Percentiles rank a stretch among this genome's conserved stretches.
phyloP scores from a whole-genome alignment of 2,329 filamentous ascomycete species.

The Pseudogymnoascus sp. region DNA sequence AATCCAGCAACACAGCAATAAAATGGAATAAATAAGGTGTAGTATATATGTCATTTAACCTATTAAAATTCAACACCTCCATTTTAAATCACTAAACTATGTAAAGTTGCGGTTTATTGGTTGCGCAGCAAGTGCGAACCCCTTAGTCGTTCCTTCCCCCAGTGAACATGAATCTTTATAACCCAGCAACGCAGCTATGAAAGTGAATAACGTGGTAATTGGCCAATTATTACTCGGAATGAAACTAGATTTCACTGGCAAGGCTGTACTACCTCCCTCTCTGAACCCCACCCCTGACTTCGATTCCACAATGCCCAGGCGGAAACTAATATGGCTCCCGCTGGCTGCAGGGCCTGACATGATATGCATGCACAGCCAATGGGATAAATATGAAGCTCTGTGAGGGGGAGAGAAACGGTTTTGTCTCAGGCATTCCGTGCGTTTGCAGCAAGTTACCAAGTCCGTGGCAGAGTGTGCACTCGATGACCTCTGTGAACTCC shows the following conservation, averaged over 20 bases:
- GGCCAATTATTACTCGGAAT: background rate
- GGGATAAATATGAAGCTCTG: background rate
- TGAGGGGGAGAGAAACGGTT: background rate
- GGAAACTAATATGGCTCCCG: slow-evolving; percentile 1
- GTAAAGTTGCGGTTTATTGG: background rate
- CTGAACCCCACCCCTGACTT: background rate
- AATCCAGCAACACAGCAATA: background rate
- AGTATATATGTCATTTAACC: background rate
- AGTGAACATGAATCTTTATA: no score
- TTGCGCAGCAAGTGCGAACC: no score
- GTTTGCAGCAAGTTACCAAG: background rate
- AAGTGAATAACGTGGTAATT: no score
- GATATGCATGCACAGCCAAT: background rate
- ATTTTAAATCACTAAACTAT: background rate
- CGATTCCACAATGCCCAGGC: background rate
- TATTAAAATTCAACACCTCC: background rate
- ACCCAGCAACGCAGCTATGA: no score
- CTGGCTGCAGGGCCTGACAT: background rate
- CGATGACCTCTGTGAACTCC: background rate
- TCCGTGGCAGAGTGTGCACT: background rate
- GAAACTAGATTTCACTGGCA: background rate
- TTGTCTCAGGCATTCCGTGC: background rate
- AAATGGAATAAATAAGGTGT: background rate
- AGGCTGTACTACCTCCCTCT: background rate
- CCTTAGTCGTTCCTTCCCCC: no score